Evolutionary conservation across 139 green algal genomes (phyloP), one percentile per base, ranked within the genome.

Genomic region (Mesostigma viride): DNA sequence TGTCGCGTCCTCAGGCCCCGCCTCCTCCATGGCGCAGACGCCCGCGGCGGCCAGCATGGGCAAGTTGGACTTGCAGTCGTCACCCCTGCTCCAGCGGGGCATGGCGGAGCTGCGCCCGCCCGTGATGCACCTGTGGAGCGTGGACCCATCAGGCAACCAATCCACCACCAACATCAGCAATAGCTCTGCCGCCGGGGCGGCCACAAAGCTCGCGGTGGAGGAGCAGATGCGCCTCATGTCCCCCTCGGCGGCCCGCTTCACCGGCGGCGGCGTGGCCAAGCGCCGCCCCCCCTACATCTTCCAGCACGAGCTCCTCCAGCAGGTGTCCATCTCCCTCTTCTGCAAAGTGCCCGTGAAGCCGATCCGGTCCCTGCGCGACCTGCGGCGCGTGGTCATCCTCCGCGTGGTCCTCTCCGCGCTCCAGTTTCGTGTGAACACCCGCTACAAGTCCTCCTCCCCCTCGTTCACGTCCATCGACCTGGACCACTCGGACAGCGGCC

Each of bases 321-420:
- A 95, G 57, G 97, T 95, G 77, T 88, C 85, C 74, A 81, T 98
- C 46, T 88, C 79, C 33, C 67, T 99, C 32, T 97, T 98, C 84
- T 92, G 87, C 83, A 98, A 99, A 84, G 76, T 78, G 44, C 91
- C 91, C 33, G 84, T 97, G 32, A 66, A 72, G 58, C 75, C 82
- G 30, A 80, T 96, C 76, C 80, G 46, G 31, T 81, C 56, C 0
- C 81, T 91, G 73, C 68, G 69, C 2, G 88, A 95, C 70, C 71
- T 96, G 17, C 69, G 76, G 59, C 61, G 70, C 31, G 74, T 63
- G 27, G 85, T 97, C 65, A 93, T 96, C 67, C 36, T 89, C 64
- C 82, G 92, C 44, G 85, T 96, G 47, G 78, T 97, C 65, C 79
- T 98, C 53, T 89, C 82, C 34, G 83, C 92, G 24, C 86, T 96